A percentile compares a stretch with the other conserved stretches of the same genome.
Evolutionary conservation across 2,329 filamentous ascomycete genomes (phyloP).

Genomic region (Trichoderma sp.): DNA sequence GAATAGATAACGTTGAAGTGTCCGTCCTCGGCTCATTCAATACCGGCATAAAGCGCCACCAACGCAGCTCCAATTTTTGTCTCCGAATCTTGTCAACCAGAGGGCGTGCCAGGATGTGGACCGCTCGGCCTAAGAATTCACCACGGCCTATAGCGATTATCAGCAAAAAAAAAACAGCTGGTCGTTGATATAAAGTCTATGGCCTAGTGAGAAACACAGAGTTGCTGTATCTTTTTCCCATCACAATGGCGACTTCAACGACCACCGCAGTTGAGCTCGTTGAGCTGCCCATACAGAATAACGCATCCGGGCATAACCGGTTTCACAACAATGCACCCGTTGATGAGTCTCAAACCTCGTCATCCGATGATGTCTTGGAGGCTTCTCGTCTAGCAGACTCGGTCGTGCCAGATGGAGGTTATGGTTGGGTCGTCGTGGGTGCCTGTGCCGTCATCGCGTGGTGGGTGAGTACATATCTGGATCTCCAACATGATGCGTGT

Average conservation of each 20-base stretch:
- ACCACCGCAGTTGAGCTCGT: conserved; percentile 14
- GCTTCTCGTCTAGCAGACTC: conserved; percentile 21
- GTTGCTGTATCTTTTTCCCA: neutral
- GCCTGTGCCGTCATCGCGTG: conserved; percentile 34
- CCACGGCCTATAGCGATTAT: neutral
- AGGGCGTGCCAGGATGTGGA: neutral
- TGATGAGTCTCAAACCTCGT: neutral
- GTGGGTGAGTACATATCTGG: conserved; percentile 38
- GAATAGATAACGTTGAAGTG: too few relatives aligned
- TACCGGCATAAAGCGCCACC: neutral
- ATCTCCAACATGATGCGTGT: too few relatives aligned
- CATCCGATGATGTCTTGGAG: conserved; percentile 15
- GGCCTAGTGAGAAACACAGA: neutral
- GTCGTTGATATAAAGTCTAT: neutral
- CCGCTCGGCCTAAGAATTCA: neutral
- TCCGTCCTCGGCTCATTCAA: neutral
- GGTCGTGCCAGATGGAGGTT: conserved; percentile 31
- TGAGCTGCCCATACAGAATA: neutral
- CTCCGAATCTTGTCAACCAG: conserved; percentile 2
- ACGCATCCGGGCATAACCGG: neutral
- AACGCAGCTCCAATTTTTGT: neutral
- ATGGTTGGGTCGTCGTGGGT: conserved; percentile 32
- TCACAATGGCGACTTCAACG: conserved; percentile 4
- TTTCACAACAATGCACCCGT: neutral
- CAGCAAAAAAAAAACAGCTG: neutral